These are phyloP conservation scores for Boletus rufocinnamomeus DNA, from an alignment of 768 basidiomycete genomes.

Conservation along the genomic window DNA sequence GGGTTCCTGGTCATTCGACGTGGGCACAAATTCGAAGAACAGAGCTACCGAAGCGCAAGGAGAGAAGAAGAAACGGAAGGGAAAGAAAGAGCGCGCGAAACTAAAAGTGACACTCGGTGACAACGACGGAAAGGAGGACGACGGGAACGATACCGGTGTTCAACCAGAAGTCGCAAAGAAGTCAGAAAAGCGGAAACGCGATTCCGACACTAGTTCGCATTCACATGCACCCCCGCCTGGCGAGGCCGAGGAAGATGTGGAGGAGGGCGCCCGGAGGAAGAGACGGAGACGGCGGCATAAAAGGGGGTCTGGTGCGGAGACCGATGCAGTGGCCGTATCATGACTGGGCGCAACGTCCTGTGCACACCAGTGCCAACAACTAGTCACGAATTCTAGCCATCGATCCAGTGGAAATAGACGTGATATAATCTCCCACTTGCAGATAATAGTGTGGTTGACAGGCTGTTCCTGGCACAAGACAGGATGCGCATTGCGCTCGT, in stretches of 20 bases:
- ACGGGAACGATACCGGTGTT: neutral
- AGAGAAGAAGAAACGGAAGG: slow-evolving; percentile 60
- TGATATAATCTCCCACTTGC: no score
- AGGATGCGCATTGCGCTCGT: no score
- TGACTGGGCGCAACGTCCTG: neutral
- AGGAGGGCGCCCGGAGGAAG: slow-evolving; percentile 29
- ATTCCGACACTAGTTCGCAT: slow-evolving; percentile 10
- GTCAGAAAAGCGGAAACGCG: slow-evolving; percentile 21
- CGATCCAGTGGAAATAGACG: neutral
- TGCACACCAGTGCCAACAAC: neutral
- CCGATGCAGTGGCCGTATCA: neutral
- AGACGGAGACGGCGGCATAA: slow-evolving; percentile 47
- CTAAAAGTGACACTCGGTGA: slow-evolving; percentile 39
- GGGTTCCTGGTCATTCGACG: slow-evolving; percentile 23
- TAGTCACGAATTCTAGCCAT: neutral
- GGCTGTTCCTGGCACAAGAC: neutral
- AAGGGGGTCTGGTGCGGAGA: slow-evolving; percentile 26
- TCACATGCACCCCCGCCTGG: slow-evolving; percentile 11
- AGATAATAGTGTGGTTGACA: no score
- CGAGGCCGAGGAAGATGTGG: slow-evolving; percentile 11
- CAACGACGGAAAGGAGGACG: slow-evolving; percentile 8
- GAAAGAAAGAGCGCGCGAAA: slow-evolving; percentile 68
- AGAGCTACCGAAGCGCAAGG: slow-evolving; percentile 16
- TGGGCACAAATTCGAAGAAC: slow-evolving; percentile 1
- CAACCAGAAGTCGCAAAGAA: neutral